Percentiles rank a stretch among this genome's conserved stretches.
These are phyloP conservation scores for Chrysosporium queenslandicum DNA, from an alignment of 2,329 filamentous ascomycete species.

Conservation along the genomic window DNA sequence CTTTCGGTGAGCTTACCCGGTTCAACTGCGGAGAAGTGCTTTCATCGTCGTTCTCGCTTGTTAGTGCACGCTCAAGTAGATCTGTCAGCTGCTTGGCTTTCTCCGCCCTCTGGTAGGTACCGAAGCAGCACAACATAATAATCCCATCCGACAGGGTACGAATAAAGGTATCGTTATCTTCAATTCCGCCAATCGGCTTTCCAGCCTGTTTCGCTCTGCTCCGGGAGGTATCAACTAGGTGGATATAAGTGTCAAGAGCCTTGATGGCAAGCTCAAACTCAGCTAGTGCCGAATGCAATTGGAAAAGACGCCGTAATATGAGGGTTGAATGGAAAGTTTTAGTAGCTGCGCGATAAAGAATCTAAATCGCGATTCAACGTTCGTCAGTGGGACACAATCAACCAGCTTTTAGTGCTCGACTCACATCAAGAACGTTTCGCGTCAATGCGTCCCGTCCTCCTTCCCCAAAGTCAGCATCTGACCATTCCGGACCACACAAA, in stretches of 20 bases:
- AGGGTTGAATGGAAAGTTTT: constrained; percentile 94
- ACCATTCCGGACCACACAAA: constrained; percentile 70
- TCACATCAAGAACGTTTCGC: constrained; percentile 61
- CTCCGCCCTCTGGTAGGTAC: constrained; percentile 61
- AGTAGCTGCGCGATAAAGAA: constrained; percentile 78
- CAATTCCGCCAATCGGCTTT: constrained; percentile 57
- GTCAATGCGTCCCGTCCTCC: constrained; percentile 68
- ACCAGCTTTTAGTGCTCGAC: constrained; percentile 15
- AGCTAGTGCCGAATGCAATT: constrained; percentile 72
- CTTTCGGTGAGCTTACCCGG: constrained; percentile 21
- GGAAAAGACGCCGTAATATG: constrained; percentile 76
- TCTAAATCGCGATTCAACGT: constrained; percentile 37
- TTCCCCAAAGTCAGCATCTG: constrained; percentile 66
- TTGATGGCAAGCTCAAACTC: constrained; percentile 89
- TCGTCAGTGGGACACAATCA: background rate
- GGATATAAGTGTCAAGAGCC: constrained; percentile 83
- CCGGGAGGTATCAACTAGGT: constrained; percentile 76
- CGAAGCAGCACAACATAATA: constrained; percentile 70
- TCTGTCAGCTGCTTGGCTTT: constrained; percentile 63
- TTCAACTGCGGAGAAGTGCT: background rate
- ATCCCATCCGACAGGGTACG: constrained; percentile 73
- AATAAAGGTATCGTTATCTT: constrained; percentile 66
- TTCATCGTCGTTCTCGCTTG: background rate
- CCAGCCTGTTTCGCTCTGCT: constrained; percentile 65
- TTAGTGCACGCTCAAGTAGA: constrained; percentile 34